Percentiles rank a stretch among this genome's conserved stretches.
Evolutionary conservation across 192 early-diverging fungal genomes (phyloP).

Genomic region (Geranomyces variabilis): DNA sequence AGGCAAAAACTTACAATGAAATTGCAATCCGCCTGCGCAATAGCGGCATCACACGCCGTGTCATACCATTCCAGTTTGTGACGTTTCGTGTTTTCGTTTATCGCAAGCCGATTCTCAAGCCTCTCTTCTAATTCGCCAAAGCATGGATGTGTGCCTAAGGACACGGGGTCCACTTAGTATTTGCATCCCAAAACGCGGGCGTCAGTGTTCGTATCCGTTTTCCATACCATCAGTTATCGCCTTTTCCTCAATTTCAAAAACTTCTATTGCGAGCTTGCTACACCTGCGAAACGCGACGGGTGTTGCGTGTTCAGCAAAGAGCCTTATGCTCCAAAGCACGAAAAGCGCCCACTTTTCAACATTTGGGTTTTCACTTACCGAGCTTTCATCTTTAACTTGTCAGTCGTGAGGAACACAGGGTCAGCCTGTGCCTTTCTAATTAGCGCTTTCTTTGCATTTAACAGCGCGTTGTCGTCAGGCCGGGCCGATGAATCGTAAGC

Average conservation of each 20-base stretch:
- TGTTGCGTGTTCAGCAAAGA: conserved; percentile 2
- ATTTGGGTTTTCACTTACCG: neutral
- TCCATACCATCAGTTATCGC: conserved; percentile 13
- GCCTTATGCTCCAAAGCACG: neutral
- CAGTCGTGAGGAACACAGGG: neutral
- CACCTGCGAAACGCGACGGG: conserved; percentile 9
- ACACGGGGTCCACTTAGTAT: too few species aligned
- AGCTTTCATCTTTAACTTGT: conserved; percentile 1
- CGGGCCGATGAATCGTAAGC: neutral
- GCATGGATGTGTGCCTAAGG: conserved; percentile 23
- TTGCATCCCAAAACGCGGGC: neutral
- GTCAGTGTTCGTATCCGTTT: neutral
- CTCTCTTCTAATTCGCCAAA: conserved; percentile 19
- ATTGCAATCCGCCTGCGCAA: conserved; percentile 19
- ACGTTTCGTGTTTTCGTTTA: conserved; percentile 8
- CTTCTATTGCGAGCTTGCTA: conserved; percentile 21
- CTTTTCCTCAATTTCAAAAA: conserved; percentile 16
- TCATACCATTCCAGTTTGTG: conserved; percentile 15
- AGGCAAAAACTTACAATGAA: conserved; percentile 33
- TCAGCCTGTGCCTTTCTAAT: neutral
- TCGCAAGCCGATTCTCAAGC: neutral
- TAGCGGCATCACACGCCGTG: conserved; percentile 2
- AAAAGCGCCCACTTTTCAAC: neutral
- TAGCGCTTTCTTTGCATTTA: neutral
- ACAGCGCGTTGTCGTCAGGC: neutral